Conservation (phyloP, 2,329 filamentous ascomycete genomes). For the Calonectria multiphialidica region DNA sequence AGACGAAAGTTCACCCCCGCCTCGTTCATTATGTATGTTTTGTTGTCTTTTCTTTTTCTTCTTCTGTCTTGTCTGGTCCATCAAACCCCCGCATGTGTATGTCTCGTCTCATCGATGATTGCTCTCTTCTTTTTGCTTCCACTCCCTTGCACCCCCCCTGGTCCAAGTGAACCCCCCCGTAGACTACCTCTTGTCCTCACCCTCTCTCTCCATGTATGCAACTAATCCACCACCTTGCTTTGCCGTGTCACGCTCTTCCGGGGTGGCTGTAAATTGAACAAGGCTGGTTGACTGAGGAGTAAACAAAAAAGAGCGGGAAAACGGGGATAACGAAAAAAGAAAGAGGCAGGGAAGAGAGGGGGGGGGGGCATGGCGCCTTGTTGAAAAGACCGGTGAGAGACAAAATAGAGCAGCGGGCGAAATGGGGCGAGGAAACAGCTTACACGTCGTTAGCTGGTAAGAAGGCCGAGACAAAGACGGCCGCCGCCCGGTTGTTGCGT, state of each 20-base stretch:
- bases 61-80: background rate
- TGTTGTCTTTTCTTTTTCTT: background rate
- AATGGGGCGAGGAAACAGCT: background rate
- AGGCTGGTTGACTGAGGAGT: no score
- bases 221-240: no score
- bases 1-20: background rate
- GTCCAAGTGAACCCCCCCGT: background rate
- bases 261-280: background rate
- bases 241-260: background rate
- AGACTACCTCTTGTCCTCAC: background rate
- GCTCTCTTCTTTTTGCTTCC: background rate
- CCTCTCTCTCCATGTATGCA: no score
- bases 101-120: background rate
- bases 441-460: background rate
- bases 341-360: background rate
- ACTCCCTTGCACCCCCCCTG: background rate
- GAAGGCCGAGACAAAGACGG: background rate
- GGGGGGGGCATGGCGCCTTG: background rate
- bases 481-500: background rate
- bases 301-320: background rate
- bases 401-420: background rate
- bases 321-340: background rate
- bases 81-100: background rate
- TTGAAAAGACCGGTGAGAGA: slow-evolving; percentile 7
- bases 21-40: background rate